These are phyloP conservation scores for Fusarium proliferatum DNA, from an alignment of 2,329 filamentous ascomycete species.

Conservation along the genomic window DNA sequence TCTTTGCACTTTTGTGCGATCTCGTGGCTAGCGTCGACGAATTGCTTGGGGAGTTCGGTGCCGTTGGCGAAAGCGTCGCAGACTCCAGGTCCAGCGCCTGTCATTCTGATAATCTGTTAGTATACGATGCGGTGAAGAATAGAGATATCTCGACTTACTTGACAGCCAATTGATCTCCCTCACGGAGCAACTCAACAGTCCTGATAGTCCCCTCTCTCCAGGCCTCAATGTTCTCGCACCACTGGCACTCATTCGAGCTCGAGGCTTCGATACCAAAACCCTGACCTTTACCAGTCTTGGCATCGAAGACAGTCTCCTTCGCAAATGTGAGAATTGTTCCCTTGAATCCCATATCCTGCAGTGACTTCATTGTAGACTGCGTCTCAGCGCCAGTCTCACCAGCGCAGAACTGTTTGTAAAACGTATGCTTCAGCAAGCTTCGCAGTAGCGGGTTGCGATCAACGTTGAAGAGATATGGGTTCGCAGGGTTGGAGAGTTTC, in stretches of 20 bases:
- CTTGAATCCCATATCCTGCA: slow-evolving; percentile 62
- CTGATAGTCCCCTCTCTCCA: slow-evolving; percentile 50
- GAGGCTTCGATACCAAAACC: slow-evolving; percentile 48
- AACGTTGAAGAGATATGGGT: slow-evolving; percentile 55
- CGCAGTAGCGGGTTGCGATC: slow-evolving; percentile 62
- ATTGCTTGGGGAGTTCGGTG: slow-evolving; percentile 52
- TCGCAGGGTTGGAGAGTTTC: slow-evolving; percentile 49
- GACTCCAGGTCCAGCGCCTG: slow-evolving; percentile 56
- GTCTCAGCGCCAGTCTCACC: slow-evolving; percentile 62
- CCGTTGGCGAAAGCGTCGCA: slow-evolving; percentile 52
- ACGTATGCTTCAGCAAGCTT: slow-evolving; percentile 61
- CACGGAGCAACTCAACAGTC: slow-evolving; percentile 47
- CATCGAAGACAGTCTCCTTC: slow-evolving; percentile 55
- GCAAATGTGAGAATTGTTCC: slow-evolving; percentile 69
- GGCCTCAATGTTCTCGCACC: slow-evolving; percentile 51
- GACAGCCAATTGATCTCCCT: slow-evolving; percentile 52
- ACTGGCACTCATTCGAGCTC: slow-evolving; percentile 54
- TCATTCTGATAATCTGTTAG: slow-evolving; percentile 47
- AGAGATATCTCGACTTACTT: slow-evolving; percentile 46
- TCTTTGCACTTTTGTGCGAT: slow-evolving; percentile 53
- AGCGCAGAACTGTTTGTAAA: slow-evolving; percentile 67
- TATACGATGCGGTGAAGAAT: neutral
- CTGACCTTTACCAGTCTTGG: slow-evolving; percentile 44
- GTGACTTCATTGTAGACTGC: slow-evolving; percentile 53
- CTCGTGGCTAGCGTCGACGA: slow-evolving; percentile 55